phyloP scores from a whole-genome alignment of 768 basidiomycete species.

The Naganishia vishniacii region DNA sequence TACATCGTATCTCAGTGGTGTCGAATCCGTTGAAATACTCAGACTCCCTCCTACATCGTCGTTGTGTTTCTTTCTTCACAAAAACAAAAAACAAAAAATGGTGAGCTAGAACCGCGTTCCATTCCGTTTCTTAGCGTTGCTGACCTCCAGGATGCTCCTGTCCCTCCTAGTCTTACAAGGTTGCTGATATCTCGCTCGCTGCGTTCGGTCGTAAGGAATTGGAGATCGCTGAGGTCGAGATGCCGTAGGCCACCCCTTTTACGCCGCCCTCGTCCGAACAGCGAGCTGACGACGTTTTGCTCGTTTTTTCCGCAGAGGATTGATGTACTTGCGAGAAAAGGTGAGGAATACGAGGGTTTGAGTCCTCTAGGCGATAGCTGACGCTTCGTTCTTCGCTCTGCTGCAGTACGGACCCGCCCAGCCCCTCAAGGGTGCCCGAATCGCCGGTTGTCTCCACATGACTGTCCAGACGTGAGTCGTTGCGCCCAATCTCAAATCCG shows the following conservation, averaged over 20 bases:
- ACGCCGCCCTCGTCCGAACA: no score
- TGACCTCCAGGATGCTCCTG: background rate
- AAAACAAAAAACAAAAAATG: slow-evolving; percentile 4
- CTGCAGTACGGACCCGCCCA: slow-evolving; percentile 66
- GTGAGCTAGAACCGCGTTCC: background rate
- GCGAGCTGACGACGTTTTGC: no score
- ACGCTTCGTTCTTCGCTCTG: slow-evolving; percentile 26
- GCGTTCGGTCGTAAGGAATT: slow-evolving; percentile 58
- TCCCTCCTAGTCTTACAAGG: slow-evolving; percentile 59
- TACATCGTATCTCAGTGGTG: background rate
- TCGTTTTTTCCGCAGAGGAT: no score
- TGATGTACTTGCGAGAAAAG: slow-evolving; percentile 87
- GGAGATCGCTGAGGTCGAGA: background rate
- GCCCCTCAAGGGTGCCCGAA: slow-evolving; percentile 89
- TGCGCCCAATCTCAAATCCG: background rate
- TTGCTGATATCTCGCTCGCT: slow-evolving; percentile 92
- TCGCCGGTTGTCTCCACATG: slow-evolving; percentile 98
- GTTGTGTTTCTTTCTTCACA: slow-evolving; percentile 7
- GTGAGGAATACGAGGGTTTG: slow-evolving; percentile 49
- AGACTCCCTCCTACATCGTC: background rate
- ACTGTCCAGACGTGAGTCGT: slow-evolving; percentile 28
- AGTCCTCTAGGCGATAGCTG: slow-evolving; percentile 29
- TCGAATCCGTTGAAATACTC: no score
- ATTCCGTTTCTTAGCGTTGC: background rate
- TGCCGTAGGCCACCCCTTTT: no score